Conservation (phyloP, 768 basidiomycete species). For the Tulasnella sp. region DNA sequence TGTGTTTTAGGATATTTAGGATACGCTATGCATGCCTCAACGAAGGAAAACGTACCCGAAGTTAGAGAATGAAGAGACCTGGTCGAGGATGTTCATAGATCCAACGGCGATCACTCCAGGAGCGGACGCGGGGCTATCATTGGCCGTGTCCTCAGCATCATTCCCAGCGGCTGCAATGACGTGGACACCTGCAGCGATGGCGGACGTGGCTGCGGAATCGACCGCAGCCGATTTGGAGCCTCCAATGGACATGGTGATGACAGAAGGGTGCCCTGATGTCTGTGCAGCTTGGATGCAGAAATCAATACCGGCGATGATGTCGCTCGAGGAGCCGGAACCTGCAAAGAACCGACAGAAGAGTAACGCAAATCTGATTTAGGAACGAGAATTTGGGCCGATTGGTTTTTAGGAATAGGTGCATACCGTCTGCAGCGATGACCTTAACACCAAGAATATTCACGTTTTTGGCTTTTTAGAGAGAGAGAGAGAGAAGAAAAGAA, state of each 20-base stretch:
- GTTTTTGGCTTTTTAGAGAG: neutral
- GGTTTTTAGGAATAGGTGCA: too few species aligned
- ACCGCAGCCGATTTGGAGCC: slow-evolving; percentile 7
- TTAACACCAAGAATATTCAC: slow-evolving; percentile 2
- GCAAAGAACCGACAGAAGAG: neutral
- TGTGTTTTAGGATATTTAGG: too few species aligned
- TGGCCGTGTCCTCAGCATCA: slow-evolving; percentile 8
- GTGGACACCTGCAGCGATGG: slow-evolving; percentile 12
- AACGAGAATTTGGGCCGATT: too few species aligned
- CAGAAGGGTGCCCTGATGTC: slow-evolving; percentile 10
- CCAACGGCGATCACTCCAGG: slow-evolving; percentile 17
- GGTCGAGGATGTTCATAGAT: slow-evolving; percentile 16
- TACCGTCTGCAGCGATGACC: slow-evolving; percentile 11
- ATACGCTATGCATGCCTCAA: neutral
- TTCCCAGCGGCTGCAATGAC: slow-evolving; percentile 19
- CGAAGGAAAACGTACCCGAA: slow-evolving; percentile 11
- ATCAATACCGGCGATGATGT: slow-evolving; percentile 16
- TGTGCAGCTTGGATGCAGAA: slow-evolving; percentile 12
- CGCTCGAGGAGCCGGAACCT: slow-evolving; percentile 3
- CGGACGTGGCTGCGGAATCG: slow-evolving; percentile 15
- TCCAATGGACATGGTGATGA: slow-evolving; percentile 17
- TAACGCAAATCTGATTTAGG: neutral
- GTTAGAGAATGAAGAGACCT: slow-evolving; percentile 17
- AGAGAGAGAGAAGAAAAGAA: neutral
- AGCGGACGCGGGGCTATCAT: slow-evolving; percentile 12